Evolutionary conservation across 1,284 basidiomycete genomes (phyloP).

Genomic region (Ganoderma multipileum): DNA sequence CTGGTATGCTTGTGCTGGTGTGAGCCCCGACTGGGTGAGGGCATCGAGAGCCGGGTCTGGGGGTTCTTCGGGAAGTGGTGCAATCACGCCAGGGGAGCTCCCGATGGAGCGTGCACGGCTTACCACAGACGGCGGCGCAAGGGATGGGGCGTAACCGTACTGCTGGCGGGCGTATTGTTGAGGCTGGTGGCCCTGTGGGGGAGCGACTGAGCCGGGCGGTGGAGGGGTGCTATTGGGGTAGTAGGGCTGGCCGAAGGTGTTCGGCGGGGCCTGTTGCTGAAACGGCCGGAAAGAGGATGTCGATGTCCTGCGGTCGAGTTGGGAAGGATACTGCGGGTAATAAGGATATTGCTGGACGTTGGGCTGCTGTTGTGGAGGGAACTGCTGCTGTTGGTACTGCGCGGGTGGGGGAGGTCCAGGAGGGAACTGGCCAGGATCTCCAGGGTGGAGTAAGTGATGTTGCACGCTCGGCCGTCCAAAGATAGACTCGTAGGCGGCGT

Average conservation of each 20-base stretch:
- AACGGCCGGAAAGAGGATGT: conserved; percentile 36
- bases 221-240: conserved; percentile 23
- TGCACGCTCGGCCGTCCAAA: conserved; percentile 74
- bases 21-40: conserved; percentile 60
- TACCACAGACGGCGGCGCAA: conserved; percentile 48
- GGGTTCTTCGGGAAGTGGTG: conserved; percentile 60
- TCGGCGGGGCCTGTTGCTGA: conserved; percentile 31
- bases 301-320: conserved; percentile 39
- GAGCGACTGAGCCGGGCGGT: conserved; percentile 7
- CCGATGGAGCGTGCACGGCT: conserved; percentile 60
- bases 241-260: conserved; percentile 35
- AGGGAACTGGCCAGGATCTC: conserved; percentile 26
- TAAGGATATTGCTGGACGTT: conserved; percentile 40
- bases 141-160: conserved; percentile 36
- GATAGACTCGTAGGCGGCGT: conserved; percentile 82
- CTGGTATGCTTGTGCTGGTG: conserved; percentile 82
- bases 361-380: conserved; percentile 43
- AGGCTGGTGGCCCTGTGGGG: conserved; percentile 29
- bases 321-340: conserved; percentile 37
- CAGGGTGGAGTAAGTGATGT: conserved; percentile 54
- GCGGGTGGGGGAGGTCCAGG: conserved; percentile 31
- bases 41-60: conserved; percentile 57
- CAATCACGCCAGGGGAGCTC: conserved; percentile 54
- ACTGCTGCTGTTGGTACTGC: conserved; percentile 34
- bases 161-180: conserved; percentile 37